These are phyloP conservation scores for Venturiaceae sp. DNA, from an alignment of 2,329 filamentous ascomycete species.

Conservation along the genomic window DNA sequence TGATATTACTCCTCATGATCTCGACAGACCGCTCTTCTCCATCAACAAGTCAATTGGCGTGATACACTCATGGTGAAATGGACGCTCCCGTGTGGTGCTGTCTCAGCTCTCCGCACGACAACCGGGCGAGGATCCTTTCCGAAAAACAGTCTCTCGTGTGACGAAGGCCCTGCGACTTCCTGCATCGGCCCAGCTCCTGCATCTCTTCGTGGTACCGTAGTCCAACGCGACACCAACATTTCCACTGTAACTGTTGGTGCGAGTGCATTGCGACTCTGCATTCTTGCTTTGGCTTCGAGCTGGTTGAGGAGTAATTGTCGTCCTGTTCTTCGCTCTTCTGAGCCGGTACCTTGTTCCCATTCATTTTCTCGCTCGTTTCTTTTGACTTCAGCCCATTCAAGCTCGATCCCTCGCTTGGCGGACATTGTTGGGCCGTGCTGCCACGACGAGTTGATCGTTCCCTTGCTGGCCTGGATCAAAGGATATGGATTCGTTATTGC, in stretches of 20 bases:
- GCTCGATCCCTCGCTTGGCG: neutral
- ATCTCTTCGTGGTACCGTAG: neutral
- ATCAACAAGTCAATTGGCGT: neutral
- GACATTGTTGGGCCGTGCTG: constrained; percentile 3
- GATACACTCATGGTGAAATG: neutral
- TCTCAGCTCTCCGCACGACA: neutral
- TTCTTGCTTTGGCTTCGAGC: neutral
- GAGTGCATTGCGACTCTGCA: neutral
- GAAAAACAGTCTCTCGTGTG: neutral
- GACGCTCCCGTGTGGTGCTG: neutral
- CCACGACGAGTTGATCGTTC: neutral
- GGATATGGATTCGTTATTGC: neutral
- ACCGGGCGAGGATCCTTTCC: neutral
- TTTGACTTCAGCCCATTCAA: neutral
- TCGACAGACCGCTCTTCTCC: neutral
- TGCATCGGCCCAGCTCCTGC: neutral
- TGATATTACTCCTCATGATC: neutral
- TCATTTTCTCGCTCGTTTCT: neutral
- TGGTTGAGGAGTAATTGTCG: neutral
- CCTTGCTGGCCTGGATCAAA: neutral
- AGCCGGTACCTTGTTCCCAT: neutral
- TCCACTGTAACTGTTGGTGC: neutral
- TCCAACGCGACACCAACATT: constrained; percentile 2
- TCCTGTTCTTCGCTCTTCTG: neutral
- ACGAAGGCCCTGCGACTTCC: neutral